Conservation (phyloP, 2,329 filamentous ascomycete species). For the Penicillium oxalicum region DNA sequence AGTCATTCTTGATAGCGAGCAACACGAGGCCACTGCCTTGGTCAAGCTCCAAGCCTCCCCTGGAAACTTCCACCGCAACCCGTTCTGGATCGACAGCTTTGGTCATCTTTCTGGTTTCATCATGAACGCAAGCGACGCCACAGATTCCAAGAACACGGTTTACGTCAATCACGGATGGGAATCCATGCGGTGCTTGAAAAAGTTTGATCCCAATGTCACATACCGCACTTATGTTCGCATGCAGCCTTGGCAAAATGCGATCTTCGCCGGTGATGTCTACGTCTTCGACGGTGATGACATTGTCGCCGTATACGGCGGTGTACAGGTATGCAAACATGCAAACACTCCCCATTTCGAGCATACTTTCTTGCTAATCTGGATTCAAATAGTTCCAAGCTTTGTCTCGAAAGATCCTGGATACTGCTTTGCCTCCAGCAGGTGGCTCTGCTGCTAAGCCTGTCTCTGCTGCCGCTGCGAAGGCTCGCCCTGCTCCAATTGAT, state of each 20-base stretch:
- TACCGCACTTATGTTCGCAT: constrained; percentile 59
- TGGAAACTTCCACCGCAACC: constrained; percentile 53
- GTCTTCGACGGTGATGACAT: constrained; percentile 55
- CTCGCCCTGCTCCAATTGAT: constrained; percentile 20
- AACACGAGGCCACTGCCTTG: constrained; percentile 51
- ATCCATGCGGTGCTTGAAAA: constrained; percentile 52
- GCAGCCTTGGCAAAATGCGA: constrained; percentile 47
- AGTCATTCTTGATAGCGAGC: constrained; percentile 52
- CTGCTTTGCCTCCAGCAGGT: constrained; percentile 35
- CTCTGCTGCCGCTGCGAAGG: constrained; percentile 15
- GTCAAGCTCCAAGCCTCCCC: constrained; percentile 52
- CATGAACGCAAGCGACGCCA: constrained; percentile 54
- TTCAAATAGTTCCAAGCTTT: constrained; percentile 37
- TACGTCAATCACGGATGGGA: constrained; percentile 60
- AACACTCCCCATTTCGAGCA: background rate
- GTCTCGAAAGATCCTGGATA: constrained; percentile 37
- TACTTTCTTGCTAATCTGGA: constrained; percentile 4
- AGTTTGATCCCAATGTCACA: constrained; percentile 46
- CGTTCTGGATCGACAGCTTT: constrained; percentile 56
- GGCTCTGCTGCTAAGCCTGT: constrained; percentile 13
- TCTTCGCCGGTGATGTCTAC: constrained; percentile 56
- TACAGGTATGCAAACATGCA: constrained; percentile 33
- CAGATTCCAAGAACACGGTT: constrained; percentile 54
- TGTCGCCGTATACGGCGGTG: constrained; percentile 46
- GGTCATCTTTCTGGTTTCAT: constrained; percentile 56